Evolutionary conservation across 2,329 filamentous ascomycete species (phyloP), one percentile per base, ranked within the genome.

Genomic region (Arachnopeziza araneosa): DNA sequence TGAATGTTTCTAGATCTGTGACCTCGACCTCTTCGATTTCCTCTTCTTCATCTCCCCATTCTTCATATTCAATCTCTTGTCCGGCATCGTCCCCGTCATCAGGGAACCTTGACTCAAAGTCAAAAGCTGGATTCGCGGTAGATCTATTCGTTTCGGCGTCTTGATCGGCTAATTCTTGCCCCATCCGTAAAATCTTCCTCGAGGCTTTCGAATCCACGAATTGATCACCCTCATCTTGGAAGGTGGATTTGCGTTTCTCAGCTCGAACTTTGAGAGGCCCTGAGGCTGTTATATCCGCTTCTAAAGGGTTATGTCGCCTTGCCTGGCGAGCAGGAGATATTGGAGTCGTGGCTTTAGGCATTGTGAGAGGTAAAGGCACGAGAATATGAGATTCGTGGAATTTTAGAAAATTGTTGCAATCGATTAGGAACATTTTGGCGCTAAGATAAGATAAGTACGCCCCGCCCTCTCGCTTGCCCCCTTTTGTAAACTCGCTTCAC

Each of bases 131-230:
- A 67, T 89, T 87, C 63, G 75, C 71, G 63, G 77, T 66, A 1
- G 72, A 69, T 60, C 73, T 68, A 55, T 73, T 75, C 36, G 80
- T 78, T 36, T 79, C 78, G 59, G 82, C 82, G 58, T 93, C 91
- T 73, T 98, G 93, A 50, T 95, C 91, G 17, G 86, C 88, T 17
- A 99, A 80, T 71, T 96, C 91, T 69, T 93, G 89, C 58, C 93
- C 93, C 69, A 98, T 91, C 67, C 89, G 85, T 62, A 99, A 74
- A 72, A 99, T 99, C 70, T 91, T 92, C 68, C 87, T 84, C 60
- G 93, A 96, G 21, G 93, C 87, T 73, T 91, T 93, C 60, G 92
- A 87, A 74, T 97, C 93, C 63, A 99, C 85, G 70, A 89, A 98
- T 65, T 82, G 79, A 63, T 89, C 85, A 62, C 83, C 81, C 60